Evolutionary conservation across 108 stramenopile species (phyloP).

Genomic region (Discostella stelligeroides): DNA sequence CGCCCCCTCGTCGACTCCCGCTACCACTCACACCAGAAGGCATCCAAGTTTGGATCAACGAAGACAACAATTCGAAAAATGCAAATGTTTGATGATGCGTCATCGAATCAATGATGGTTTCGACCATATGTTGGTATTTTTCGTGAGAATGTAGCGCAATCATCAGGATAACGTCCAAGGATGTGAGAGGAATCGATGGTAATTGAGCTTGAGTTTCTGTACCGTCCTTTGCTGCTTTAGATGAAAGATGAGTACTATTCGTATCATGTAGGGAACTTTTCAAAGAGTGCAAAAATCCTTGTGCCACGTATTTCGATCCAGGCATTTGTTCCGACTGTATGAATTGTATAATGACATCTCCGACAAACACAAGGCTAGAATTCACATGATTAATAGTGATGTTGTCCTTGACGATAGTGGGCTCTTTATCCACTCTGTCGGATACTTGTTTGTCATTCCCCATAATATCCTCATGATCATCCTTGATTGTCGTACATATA

Average conservation of each 20-base stretch:
- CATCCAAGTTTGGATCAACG: constrained; percentile 39
- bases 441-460: not conserved
- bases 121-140: constrained; percentile 26
- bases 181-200: constrained; percentile 12
- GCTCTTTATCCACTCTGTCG: not conserved
- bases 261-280: constrained; percentile 18
- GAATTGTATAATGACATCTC: constrained; percentile 38
- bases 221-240: not conserved
- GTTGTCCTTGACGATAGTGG: not conserved
- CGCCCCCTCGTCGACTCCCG: not conserved
- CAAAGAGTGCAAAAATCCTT: constrained; percentile 29
- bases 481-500: not conserved
- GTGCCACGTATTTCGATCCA: constrained; percentile 25
- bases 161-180: constrained; percentile 37
- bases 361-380: constrained; percentile 20
- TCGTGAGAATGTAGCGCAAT: constrained; percentile 36
- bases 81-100: constrained; percentile 12
- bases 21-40: constrained; percentile 2
- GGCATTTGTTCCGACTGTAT: constrained; percentile 23
- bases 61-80: constrained; percentile 19
- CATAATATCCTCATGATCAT: too few species aligned
- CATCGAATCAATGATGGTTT: constrained; percentile 28
- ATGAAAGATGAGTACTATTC: not conserved
- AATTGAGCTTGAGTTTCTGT: not conserved
- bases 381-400: constrained; percentile 10